Evolutionary conservation across 2,329 filamentous ascomycete species (phyloP).

Genomic region (Hymenoscyphus albidus): DNA sequence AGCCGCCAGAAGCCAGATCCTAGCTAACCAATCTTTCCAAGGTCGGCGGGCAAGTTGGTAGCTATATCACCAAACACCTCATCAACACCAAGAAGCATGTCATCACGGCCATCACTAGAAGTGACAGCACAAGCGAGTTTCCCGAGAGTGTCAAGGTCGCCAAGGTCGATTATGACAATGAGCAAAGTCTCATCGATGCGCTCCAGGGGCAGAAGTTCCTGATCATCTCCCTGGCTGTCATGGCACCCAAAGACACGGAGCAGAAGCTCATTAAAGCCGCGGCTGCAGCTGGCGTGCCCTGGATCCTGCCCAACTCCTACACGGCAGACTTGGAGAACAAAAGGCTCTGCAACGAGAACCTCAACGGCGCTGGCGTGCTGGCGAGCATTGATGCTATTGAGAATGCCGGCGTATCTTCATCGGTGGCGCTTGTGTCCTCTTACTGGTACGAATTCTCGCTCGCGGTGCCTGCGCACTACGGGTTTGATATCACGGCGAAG

Average conservation of each 20-base stretch:
- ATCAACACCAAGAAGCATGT: constrained; percentile 39
- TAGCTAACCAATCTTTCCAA: constrained; percentile 20
- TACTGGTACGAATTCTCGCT: constrained; percentile 55
- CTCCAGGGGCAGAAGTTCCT: constrained; percentile 52
- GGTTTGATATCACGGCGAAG: constrained; percentile 46
- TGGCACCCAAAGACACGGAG: constrained; percentile 44
- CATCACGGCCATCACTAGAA: constrained; percentile 47
- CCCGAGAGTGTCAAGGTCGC: constrained; percentile 41
- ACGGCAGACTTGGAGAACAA: constrained; percentile 23
- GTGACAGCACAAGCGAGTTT: constrained; percentile 38
- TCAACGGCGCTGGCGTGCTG: neutral
- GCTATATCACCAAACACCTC: constrained; percentile 35
- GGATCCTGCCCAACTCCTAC: constrained; percentile 52
- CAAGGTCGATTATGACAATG: constrained; percentile 43
- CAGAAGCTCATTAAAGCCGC: constrained; percentile 51
- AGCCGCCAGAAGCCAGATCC: neutral
- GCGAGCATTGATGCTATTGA: neutral
- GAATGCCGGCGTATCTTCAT: neutral
- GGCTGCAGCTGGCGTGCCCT: constrained; percentile 50
- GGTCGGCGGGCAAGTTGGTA: constrained; percentile 39
- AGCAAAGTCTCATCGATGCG: constrained; percentile 43
- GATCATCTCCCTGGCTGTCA: constrained; percentile 48
- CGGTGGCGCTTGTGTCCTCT: constrained; percentile 34
- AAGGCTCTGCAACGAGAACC: neutral
- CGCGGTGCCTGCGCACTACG: constrained; percentile 38